Percentiles rank a stretch among this genome's conserved stretches.
Conservation (phyloP, 2,329 filamentous ascomycete genomes). For the Rutstroemia sp. region DNA sequence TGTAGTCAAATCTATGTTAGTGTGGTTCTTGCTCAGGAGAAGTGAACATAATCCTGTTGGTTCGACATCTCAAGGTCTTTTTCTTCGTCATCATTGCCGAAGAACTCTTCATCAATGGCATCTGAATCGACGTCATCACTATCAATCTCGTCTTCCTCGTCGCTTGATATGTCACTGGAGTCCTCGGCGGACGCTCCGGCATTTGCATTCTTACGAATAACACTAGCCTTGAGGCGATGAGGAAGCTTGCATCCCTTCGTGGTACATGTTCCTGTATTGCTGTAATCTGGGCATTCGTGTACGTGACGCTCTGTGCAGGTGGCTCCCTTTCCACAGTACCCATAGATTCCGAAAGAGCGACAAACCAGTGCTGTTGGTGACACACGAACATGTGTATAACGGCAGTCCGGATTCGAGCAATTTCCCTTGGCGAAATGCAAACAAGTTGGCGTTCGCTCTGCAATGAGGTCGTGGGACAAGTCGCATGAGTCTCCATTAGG, state of each 20-base stretch:
- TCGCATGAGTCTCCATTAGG: conserved; percentile 73
- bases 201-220: conserved; percentile 57
- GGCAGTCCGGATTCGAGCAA: conserved; percentile 80
- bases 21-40: conserved; percentile 29
- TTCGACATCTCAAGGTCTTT: conserved; percentile 46
- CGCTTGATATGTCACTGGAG: conserved; percentile 66
- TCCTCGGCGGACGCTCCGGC: conserved; percentile 37
- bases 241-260: conserved; percentile 74
- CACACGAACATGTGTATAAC: conserved; percentile 77
- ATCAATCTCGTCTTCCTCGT: conserved; percentile 58
- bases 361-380: conserved; percentile 74
- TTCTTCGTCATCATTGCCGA: conserved; percentile 46
- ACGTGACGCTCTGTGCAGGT: conserved; percentile 77
- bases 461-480: conserved; percentile 77
- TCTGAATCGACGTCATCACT: conserved; percentile 78
- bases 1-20: conserved; percentile 7
- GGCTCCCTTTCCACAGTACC: conserved; percentile 80
- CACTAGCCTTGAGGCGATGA: conserved; percentile 81
- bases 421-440: conserved; percentile 84
- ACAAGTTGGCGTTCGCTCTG: conserved; percentile 81
- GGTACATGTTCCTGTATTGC: conserved; percentile 80
- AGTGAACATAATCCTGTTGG: conserved; percentile 52
- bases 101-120: conserved; percentile 56
- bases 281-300: conserved; percentile 90
- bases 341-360: conserved; percentile 73